Conservation (phyloP, 805 yeast species). For the Candida multigemmis region DNA sequence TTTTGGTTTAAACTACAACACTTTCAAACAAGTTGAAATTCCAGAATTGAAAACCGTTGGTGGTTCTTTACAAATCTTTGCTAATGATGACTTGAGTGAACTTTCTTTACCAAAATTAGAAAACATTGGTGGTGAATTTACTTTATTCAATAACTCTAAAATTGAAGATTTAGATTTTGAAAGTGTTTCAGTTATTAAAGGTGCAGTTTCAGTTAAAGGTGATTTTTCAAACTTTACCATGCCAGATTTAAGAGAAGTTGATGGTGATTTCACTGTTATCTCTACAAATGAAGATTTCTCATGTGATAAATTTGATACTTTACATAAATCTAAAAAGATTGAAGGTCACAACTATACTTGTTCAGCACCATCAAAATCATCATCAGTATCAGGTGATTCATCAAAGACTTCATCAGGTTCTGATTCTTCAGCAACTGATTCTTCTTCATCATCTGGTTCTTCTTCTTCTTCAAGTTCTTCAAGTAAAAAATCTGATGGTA, state of each 20-base stretch:
- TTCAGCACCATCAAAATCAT: conserved; percentile 20
- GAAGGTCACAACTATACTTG: conserved; percentile 38
- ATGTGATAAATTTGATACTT: conserved; percentile 25
- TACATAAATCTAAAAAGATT: conserved; percentile 20
- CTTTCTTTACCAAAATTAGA: conserved; percentile 18
- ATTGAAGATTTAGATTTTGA: conserved; percentile 23
- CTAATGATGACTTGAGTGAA: conserved; percentile 31
- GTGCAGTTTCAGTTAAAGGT: conserved; percentile 32
- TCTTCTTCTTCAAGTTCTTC: conserved; percentile 10
- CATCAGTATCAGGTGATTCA: conserved; percentile 7
- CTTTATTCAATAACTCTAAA: conserved; percentile 30
- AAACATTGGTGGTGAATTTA: conserved; percentile 31
- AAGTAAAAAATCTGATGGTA: conserved; percentile 12
- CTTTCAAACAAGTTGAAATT: conserved; percentile 20
- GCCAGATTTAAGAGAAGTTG: conserved; percentile 26
- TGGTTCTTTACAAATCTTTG: conserved; percentile 30
- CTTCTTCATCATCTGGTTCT: conserved; percentile 10
- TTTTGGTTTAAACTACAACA: conserved; percentile 29
- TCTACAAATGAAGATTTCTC: conserved; percentile 28
- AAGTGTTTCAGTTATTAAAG: conserved; percentile 23
- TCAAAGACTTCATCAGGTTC: conserved; percentile 9
- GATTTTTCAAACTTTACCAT: conserved; percentile 29
- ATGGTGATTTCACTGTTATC: conserved; percentile 30
- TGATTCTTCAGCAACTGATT: conserved; percentile 10
- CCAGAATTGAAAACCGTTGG: conserved; percentile 25